Base-by-base conservation (phyloP, 2,329 filamentous ascomycete genomes). In the Stachybotrys elegans region DNA sequence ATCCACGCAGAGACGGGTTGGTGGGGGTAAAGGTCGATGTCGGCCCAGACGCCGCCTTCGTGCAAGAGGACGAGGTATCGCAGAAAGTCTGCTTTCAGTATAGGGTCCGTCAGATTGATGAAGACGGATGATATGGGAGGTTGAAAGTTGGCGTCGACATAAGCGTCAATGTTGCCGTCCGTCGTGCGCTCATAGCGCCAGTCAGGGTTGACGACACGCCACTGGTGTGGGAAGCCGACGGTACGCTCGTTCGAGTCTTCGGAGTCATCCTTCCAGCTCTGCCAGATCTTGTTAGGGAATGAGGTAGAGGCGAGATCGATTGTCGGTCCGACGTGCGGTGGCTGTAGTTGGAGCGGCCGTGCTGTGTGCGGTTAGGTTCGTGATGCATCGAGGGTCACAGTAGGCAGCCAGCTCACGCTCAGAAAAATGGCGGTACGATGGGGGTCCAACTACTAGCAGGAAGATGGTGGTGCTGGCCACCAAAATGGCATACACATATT, bases 1-100 rank as follows among this genome's bases (percentile, higher is more conserved):
- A 88, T 70, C 84, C 84, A 88, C 44, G 83, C 78, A 2, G 74
- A 73, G 2, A 83, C 79, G 21, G 82, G 76, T 56, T 83, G 78
- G 44, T 86, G 63, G 1, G 82, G 83, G 3, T 71, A 68, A 0
- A 84, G 86, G 53, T 88, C 83, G 48, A 88, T 87, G 53, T 81
- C 77, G 39, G 71, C 73, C 60, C 86, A 88, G 50, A 87, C 81
- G n/a, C 84, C 84, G 34, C 84, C 84, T 44, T 84, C 72, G 8
- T 81, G 80, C 22, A 86, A 71, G 40, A 88, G 65, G 34, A 81
- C 78, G 34, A 81, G 63, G 55, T 81, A 81, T 50, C 77, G 68
- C 63, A 81, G 76, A 55, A 80, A 78, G 59, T 81, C 78, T 42
- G 77, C 76, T 55, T 78, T 79, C 17, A 81, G 60, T 7, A 81